phyloP scores from a whole-genome alignment of 345 rosid species.

The Gossypium rotundifolium region DNA sequence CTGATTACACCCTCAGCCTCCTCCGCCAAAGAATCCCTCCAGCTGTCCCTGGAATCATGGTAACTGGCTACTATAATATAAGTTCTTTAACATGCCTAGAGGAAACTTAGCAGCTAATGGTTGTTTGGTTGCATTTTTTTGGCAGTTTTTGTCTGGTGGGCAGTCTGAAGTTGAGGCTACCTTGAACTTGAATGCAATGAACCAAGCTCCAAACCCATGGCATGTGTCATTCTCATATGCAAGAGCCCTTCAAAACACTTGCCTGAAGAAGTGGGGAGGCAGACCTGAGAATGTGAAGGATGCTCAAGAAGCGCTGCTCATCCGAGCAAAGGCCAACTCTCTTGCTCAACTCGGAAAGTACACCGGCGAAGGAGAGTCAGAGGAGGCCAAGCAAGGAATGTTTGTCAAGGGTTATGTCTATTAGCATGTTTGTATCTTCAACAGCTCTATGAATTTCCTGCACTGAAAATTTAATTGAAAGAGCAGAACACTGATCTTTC shows the following conservation, averaged over 20 bases:
- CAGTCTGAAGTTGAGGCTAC: constrained; percentile 98
- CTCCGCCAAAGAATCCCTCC: constrained; percentile 85
- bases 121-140: constrained; percentile 1
- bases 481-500: not conserved
- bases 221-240: constrained; percentile 97
- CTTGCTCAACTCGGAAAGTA: constrained; percentile 93
- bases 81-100: too few species aligned
- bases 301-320: constrained; percentile 65
- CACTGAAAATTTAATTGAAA: constrained; percentile 3
- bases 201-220: constrained; percentile 85
- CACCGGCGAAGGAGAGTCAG: constrained; percentile 80
- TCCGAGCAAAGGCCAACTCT: constrained; percentile 81
- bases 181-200: constrained; percentile 88
- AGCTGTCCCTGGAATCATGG: constrained; percentile 98
- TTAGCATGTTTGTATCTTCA: constrained; percentile 19
- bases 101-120: not conserved
- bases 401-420: constrained; percentile 81
- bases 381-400: constrained; percentile 86
- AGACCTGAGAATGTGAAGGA: constrained; percentile 72
- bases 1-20: constrained; percentile 86
- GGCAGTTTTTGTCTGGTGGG: constrained; percentile 95
- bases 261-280: constrained; percentile 88
- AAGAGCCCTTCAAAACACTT: constrained; percentile 89
- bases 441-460: constrained; percentile 1
- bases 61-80: constrained; percentile 21